These are phyloP conservation scores for Prillingera fragicola DNA, from an alignment of 1,284 basidiomycete species.

Conservation along the genomic window DNA sequence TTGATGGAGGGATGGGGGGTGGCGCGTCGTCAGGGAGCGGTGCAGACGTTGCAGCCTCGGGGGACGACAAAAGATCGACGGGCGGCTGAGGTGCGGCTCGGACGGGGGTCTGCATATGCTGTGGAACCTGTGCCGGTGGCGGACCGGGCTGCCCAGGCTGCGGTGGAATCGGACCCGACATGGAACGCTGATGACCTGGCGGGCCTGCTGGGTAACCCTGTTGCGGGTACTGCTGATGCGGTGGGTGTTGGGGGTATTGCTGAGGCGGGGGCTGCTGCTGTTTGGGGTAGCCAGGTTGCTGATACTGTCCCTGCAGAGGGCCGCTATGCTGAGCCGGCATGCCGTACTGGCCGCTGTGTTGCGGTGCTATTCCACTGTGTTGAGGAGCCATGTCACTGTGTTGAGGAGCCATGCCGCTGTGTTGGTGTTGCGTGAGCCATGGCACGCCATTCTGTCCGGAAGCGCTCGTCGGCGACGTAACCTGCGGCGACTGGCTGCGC, in stretches of 20 bases:
- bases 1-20: conserved; percentile 73
- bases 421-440: no score
- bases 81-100: neutral
- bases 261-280: conserved; percentile 9
- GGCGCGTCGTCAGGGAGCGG: conserved; percentile 47
- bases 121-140: neutral
- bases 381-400: no score
- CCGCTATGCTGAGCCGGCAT: neutral
- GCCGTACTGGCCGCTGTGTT: conserved; percentile 1
- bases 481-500: conserved; percentile 1
- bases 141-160: conserved; percentile 1
- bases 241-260: conserved; percentile 8
- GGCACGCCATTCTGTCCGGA: no score
- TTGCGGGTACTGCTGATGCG: conserved; percentile 1
- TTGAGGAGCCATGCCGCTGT: neutral
- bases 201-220: neutral
- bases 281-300: conserved; percentile 6
- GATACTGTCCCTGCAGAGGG: conserved; percentile 5
- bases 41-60: conserved; percentile 37
- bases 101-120: conserved; percentile 1
- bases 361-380: neutral
- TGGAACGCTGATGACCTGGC: neutral
- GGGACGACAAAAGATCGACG: conserved; percentile 26
- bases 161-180: neutral
- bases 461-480: no score